Evolutionary conservation across 208 protist species (phyloP), one percentile per base, ranked within the genome.

Genomic region (Herpetomonas tarakana): DNA sequence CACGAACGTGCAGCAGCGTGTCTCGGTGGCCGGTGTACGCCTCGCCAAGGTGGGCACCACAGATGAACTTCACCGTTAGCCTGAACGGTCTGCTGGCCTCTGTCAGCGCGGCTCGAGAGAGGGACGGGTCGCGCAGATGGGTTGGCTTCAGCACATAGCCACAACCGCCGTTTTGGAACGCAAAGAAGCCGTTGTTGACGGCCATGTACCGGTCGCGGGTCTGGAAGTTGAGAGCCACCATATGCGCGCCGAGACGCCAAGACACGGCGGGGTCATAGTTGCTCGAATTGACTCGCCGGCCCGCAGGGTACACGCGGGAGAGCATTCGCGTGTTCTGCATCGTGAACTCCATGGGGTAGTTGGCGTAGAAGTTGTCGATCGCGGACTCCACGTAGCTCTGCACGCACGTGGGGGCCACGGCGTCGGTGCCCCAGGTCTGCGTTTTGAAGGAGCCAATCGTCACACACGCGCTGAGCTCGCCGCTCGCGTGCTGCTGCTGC

Each of bases 91-190:
- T 56, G 1, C 47, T 39, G 6, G 19, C 31, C 52, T 44, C 52
- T 14, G 50, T 51, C 46, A 45, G 56, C 22, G 2, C 14, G 27
- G 2, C 22, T 4, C 16, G 16, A 22, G 19, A 24, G 3, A 22
- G 44, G 11, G 44, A 49, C 11, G 44, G 27, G 18, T 62, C 52
- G 0, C 59, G 49, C 19, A 96, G 51, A 52, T 59, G 55, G 0
- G 49, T 19, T 2, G 94, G 94, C 67, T 98, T 98, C 24, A 98
- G 74, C 9, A 97, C 56, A 64, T 97, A 98, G 7, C 94, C 94
- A 64, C 83, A 96, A n/a, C 66, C 58, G 47, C 89, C 91, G 62
- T 97, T 98, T 29, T 87, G 73, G 30, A 50, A 24, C 0, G 29
- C 26, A 60, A 98, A 98, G 49, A 85, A 77, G 19, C 81, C 89